phyloP scores from a whole-genome alignment of 2,329 filamentous ascomycete genomes.

The Penicillium capsulatum region DNA sequence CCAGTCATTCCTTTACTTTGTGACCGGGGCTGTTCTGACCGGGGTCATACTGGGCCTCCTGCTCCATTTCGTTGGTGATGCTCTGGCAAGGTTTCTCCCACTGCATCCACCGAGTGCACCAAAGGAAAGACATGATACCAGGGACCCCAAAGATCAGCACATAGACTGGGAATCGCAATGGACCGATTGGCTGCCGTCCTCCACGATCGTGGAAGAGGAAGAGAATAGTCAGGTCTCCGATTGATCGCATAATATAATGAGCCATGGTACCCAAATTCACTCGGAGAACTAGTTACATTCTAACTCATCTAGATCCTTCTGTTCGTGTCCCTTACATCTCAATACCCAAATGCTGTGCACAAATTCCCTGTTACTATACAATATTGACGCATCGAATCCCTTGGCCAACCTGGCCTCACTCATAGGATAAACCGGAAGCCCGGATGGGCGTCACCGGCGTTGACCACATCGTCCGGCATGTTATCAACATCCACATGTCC shows the following conservation, averaged over 20 bases:
- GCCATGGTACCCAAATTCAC: no score
- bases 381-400: no score
- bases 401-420: no score
- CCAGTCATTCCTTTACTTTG: slow-evolving; percentile 18
- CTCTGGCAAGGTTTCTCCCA: slow-evolving; percentile 51
- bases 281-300: no score
- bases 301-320: no score
- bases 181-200: slow-evolving; percentile 15
- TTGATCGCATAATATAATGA: slow-evolving; percentile 4
- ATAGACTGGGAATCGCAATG: slow-evolving; percentile 17
- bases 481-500: no score
- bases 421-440: no score
- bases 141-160: slow-evolving; percentile 11
- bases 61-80: slow-evolving; percentile 54
- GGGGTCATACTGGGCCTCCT: slow-evolving; percentile 61
- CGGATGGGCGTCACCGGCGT: no score
- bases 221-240: slow-evolving; percentile 22
- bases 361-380: no score
- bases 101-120: slow-evolving; percentile 20
- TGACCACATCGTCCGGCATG: no score
- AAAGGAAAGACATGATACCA: not conserved
- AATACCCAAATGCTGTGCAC: no score
- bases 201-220: slow-evolving; percentile 34
- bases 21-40: slow-evolving; percentile 57
- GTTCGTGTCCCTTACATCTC: no score